A percentile compares a stretch with the other conserved stretches of the same genome.
Conservation (phyloP, 78 protist genomes). For the Goniomonas avonlea region DNA sequence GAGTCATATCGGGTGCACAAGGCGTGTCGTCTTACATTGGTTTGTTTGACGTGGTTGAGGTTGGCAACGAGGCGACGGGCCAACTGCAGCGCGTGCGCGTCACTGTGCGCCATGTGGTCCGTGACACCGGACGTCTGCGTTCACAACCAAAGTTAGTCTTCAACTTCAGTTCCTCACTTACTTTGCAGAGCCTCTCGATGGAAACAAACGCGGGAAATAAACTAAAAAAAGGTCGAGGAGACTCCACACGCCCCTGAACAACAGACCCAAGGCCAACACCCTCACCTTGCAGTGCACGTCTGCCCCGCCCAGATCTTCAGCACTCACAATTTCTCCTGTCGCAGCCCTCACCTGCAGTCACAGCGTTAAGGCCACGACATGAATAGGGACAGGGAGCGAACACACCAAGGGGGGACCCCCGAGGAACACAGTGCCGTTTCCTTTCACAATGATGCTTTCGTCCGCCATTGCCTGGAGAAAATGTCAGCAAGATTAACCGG, state of each 20-base stretch:
- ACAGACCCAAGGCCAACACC: no score
- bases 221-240: no score
- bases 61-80: constrained; percentile 71
- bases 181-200: no score
- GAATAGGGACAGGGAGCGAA: no score
- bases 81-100: constrained; percentile 74
- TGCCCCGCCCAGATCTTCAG: constrained; percentile 92
- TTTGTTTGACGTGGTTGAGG: constrained; percentile 44
- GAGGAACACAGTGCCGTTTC: constrained; percentile 85
- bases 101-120: constrained; percentile 85
- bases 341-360: constrained; percentile 91
- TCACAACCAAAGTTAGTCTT: not conserved
- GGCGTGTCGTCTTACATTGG: not conserved
- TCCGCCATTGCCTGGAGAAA: constrained; percentile 94
- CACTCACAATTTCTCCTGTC: constrained; percentile 78
- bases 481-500: not conserved
- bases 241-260: no score
- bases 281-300: constrained; percentile 87
- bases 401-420: constrained; percentile 98
- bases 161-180: no score
- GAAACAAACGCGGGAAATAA: no score
- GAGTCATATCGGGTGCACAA: not conserved
- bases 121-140: constrained; percentile 47
- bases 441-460: constrained; percentile 78
- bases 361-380: no score